phyloP scores from a whole-genome alignment of 2,329 filamentous ascomycete genomes.

The Penicillium sp. region DNA sequence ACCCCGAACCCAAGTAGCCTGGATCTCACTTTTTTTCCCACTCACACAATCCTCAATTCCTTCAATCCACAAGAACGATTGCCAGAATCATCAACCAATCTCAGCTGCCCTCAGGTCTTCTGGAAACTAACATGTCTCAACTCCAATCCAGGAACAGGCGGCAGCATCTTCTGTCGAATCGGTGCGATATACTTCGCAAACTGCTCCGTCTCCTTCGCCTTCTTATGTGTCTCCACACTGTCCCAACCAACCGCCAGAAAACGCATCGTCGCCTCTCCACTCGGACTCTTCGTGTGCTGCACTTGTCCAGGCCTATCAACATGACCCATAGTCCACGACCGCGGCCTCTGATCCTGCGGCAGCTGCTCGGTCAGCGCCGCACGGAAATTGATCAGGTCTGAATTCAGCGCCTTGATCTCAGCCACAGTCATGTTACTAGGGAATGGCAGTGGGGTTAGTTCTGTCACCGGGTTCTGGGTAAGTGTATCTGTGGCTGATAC shows the following conservation, averaged over 20 bases:
- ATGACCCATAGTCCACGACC: conserved; percentile 35
- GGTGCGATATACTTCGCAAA: conserved; percentile 42
- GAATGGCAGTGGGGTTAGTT: conserved; percentile 46
- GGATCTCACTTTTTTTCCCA: neutral
- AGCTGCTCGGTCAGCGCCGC: conserved; percentile 29
- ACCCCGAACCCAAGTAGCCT: conserved; percentile 17
- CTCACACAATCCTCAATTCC: neutral
- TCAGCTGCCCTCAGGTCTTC: conserved; percentile 20
- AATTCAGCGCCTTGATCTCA: conserved; percentile 27
- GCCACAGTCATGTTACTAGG: conserved; percentile 28
- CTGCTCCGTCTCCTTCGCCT: conserved; percentile 42
- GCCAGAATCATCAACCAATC: neutral
- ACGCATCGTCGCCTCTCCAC: conserved; percentile 41
- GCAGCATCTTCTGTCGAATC: conserved; percentile 40
- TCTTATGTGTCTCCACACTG: conserved; percentile 47
- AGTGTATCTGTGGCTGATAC: conserved; percentile 25
- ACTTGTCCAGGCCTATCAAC: conserved; percentile 33
- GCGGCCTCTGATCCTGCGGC: conserved; percentile 25
- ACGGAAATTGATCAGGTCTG: conserved; percentile 38
- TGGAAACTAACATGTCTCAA: conserved; percentile 45
- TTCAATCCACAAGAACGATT: neutral
- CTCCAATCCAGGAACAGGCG: conserved; percentile 37
- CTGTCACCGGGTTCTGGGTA: conserved; percentile 45
- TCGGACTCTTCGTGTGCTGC: conserved; percentile 34
- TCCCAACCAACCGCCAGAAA: conserved; percentile 50